Base-by-base conservation (phyloP, 176 grass and related monocot genomes). In the Avena insularis region DNA sequence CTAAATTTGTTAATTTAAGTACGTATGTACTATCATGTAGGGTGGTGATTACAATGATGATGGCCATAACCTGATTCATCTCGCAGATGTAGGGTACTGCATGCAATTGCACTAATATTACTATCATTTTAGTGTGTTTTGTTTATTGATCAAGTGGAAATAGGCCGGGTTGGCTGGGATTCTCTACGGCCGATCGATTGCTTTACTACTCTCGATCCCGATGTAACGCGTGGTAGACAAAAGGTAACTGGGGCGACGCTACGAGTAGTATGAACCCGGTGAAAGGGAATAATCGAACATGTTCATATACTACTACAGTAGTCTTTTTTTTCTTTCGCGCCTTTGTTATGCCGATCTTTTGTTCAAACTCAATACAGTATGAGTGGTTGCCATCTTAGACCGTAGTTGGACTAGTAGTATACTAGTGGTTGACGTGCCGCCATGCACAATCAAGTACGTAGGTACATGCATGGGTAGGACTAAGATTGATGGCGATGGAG, bases 201-300 rank as follows among this genome's bases (percentile, higher is more conserved):
- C 67, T 85, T 45, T 89, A 33, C 33, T 89, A 47, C 46, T 48
- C 85, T 73, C 66, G 47, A 89, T 89, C 82, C 83, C 59, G 85
- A 85, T 59, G 82, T 33, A 19, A 57, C 33, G 33, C 16, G 55
- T 57, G 49, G 49, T 51, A 3, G 49, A 8, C 13, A 3, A 51
- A 51, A 51, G 49, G 49, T 51, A 51, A 45, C 43, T 0, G 33
- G 3, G 33, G 33, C 1, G 33, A 33, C 33, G 33, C 33, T 33
- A 33, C 33, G 33, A 33, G 43, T 45, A 45, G 43, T 5, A 45
- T 0, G 12, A 49, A 86, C n/a, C n/a, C n/a, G 49, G 64, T 1
- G 17, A 45, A 69, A 71, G 17, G 40, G 55, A 48, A 9, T 62
- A 65, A 56, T 46, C n/a, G 29, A 25, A 19, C 27, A 16, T 2